Conservation (phyloP, 148 eudicot genomes). For the Nepenthes gracilis region DNA sequence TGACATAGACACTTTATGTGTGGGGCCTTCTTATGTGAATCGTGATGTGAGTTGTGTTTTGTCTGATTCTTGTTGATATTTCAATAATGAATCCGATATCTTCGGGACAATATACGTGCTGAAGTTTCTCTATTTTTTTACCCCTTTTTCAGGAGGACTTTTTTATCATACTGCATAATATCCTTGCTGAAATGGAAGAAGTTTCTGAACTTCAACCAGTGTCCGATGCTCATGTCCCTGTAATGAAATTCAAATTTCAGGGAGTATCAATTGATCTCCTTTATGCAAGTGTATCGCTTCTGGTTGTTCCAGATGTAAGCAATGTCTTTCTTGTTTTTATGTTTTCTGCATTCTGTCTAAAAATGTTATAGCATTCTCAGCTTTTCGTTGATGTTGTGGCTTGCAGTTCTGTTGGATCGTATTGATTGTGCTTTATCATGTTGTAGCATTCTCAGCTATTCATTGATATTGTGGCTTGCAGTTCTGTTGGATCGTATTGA, state of each 20-base stretch:
- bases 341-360: background rate
- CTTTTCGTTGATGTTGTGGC: no score
- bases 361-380: background rate
- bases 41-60: constrained; percentile 23
- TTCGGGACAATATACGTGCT: background rate
- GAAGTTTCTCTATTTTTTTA: background rate
- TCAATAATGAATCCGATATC: background rate
- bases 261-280: constrained; percentile 48
- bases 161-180: constrained; percentile 35
- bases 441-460: no score
- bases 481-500: no score
- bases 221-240: constrained; percentile 52
- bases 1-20: constrained; percentile 47
- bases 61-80: background rate
- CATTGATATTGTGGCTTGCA: no score
- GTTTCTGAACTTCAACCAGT: constrained; percentile 40
- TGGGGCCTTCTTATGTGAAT: constrained; percentile 42
- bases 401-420: no score
- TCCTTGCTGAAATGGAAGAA: constrained; percentile 39
- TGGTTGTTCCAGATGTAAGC: constrained; percentile 37
- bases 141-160: constrained; percentile 26
- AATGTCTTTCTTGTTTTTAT: background rate
- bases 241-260: constrained; percentile 44
- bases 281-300: constrained; percentile 33
- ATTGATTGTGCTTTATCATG: background rate